Base-by-base conservation (phyloP, 306 rosid species). In the Urtica urens region DNA sequence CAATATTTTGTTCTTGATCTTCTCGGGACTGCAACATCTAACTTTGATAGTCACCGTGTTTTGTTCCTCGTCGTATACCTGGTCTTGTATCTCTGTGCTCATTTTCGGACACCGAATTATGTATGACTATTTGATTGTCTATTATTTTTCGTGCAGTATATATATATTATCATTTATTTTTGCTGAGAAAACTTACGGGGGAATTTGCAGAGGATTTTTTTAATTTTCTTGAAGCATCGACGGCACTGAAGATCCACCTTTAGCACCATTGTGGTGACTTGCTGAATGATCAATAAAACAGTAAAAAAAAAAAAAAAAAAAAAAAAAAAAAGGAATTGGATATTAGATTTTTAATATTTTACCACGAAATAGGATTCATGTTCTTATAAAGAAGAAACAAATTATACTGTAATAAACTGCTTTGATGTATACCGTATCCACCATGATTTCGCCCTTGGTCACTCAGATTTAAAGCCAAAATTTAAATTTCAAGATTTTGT, bases 101-200 rank as follows among this genome's bases (percentile, higher is more conserved):
- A 72, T n/a, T 60, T 51, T 41, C 9, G 43, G 6, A 28, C 33
- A 28, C 33, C 33, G 10, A 28, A 4, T 28, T 4, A 28, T 28
- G n/a, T n/a, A 28, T 28, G 33, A 35, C 3, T 53, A 68, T 52
- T 61, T 67, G 54, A 27, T 55, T 13, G 51, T n/a, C n/a, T n/a
- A n/a, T n/a, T n/a, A n/a, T n/a, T n/a, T n/a, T n/a, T n/a, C n/a
- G n/a, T n/a, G n/a, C n/a, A n/a, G n/a, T n/a, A n/a, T n/a, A n/a
- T n/a, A n/a, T n/a, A n/a, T n/a, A n/a, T n/a, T n/a, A n/a, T n/a
- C n/a, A n/a, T n/a, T n/a, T n/a, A n/a, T n/a, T n/a, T n/a, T n/a
- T n/a, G n/a, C n/a, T n/a, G n/a, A n/a, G n/a, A n/a, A 68, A n/a
- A 78, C 96, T 75, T 46, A 87, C 96, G 82, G 53, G 94, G 93